A percentile compares a stretch with the other conserved stretches of the same genome.
Conservation (phyloP, 495 filamentous ascomycete genomes). For the Daldinia bambusicola region DNA sequence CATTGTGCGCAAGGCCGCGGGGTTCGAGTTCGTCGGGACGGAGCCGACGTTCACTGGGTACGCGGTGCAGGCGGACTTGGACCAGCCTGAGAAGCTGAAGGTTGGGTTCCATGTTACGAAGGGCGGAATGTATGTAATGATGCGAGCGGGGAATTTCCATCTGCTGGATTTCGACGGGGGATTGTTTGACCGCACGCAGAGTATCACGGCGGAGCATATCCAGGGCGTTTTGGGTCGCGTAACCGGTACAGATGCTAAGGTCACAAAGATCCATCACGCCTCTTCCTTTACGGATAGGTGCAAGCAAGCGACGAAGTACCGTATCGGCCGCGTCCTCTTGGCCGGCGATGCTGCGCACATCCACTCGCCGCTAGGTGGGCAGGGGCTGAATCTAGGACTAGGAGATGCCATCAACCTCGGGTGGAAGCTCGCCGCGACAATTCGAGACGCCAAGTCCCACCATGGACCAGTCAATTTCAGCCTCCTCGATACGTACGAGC, state of each 20-base stretch:
- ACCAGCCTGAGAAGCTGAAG: conserved; percentile 38
- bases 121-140: conserved; percentile 39
- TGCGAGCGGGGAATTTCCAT: conserved; percentile 9
- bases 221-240: conserved; percentile 45
- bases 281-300: conserved; percentile 49
- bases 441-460: neutral
- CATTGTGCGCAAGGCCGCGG: conserved; percentile 44
- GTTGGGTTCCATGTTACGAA: conserved; percentile 39
- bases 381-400: conserved; percentile 24
- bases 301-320: conserved; percentile 41
- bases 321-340: conserved; percentile 17
- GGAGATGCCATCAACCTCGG: conserved; percentile 25
- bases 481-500: conserved; percentile 48
- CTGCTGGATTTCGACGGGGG: conserved; percentile 49
- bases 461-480: conserved; percentile 4
- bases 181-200: conserved; percentile 36
- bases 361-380: conserved; percentile 21
- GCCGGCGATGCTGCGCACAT: conserved; percentile 31
- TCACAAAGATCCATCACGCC: conserved; percentile 41
- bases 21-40: conserved; percentile 45
- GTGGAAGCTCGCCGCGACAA: conserved; percentile 23
- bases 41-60: conserved; percentile 41
- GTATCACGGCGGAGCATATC: conserved; percentile 46
- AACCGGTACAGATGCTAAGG: conserved; percentile 37
- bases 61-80: conserved; percentile 38